These are phyloP conservation scores for Candolleomyces aberdarensis DNA, from an alignment of 768 basidiomycete genomes.

Conservation along the genomic window DNA sequence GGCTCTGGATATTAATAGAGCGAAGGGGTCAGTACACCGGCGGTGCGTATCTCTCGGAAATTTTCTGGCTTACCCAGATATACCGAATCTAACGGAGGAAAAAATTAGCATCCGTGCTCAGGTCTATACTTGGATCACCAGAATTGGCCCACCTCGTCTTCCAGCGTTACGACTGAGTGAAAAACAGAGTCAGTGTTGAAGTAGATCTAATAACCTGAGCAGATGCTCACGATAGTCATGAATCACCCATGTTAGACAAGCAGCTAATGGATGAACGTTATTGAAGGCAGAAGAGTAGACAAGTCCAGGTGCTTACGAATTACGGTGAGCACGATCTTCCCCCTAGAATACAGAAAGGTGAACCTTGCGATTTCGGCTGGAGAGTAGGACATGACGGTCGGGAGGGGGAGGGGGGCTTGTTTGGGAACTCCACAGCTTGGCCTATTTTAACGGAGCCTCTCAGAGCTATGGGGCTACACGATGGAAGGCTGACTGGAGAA, in stretches of 20 bases:
- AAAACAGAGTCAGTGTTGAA: neutral
- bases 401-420: no score
- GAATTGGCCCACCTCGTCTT: constrained; percentile 25
- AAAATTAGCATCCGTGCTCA: neutral
- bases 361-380: no score
- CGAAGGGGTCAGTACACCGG: neutral
- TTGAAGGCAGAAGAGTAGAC: no score
- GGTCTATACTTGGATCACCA: neutral
- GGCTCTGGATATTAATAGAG: neutral
- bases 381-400: no score
- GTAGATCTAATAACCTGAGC: neutral
- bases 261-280: no score
- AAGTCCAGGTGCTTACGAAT: no score
- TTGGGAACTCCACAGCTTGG: no score
- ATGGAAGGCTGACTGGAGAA: no score
- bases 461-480: no score
- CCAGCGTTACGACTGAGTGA: constrained; percentile 27
- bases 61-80: neutral
- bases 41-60: neutral
- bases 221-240: constrained; percentile 31
- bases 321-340: no score
- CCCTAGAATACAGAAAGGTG: no score
- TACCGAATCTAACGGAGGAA: neutral
- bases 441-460: no score
- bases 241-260: constrained; percentile 33